Conservation (phyloP, 257 asterid genomes). For the Solanum bulbocastanum region DNA sequence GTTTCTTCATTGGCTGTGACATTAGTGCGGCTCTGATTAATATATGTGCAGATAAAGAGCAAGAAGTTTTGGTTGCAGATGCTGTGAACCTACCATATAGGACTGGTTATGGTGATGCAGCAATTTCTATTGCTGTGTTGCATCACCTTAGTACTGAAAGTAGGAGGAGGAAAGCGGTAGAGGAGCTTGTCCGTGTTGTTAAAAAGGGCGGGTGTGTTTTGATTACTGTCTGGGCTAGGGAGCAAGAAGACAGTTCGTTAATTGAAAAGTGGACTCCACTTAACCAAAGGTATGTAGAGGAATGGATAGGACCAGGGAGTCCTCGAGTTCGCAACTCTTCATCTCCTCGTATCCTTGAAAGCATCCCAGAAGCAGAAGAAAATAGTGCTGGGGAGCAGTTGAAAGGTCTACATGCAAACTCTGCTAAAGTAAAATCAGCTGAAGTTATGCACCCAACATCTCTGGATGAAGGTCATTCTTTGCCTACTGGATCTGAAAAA, state of each 20-base stretch:
- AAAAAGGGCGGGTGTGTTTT: slow-evolving; percentile 68
- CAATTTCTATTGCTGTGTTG: slow-evolving; percentile 90
- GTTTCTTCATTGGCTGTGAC: slow-evolving; percentile 79
- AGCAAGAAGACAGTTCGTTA: slow-evolving; percentile 74
- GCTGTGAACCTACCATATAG: slow-evolving; percentile 89
- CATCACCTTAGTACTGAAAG: slow-evolving; percentile 89
- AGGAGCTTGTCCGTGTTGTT: slow-evolving; percentile 74
- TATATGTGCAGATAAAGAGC: slow-evolving; percentile 72
- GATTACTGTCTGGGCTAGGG: slow-evolving; percentile 98
- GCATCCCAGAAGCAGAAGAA: slow-evolving; percentile 80
- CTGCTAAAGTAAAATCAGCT: slow-evolving; percentile 10
- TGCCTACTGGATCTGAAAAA: slow-evolving; percentile 11
- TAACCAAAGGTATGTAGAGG: slow-evolving; percentile 55
- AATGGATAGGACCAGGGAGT: slow-evolving; percentile 92
- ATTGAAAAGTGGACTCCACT: slow-evolving; percentile 92
- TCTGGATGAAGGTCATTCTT: slow-evolving; percentile 5
- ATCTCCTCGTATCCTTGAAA: slow-evolving; percentile 36
- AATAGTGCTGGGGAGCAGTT: slow-evolving; percentile 18
- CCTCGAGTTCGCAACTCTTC: slow-evolving; percentile 50
- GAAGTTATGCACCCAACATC: slow-evolving; percentile 6
- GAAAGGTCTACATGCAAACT: neutral
- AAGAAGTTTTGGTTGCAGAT: slow-evolving; percentile 91
- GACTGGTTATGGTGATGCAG: slow-evolving; percentile 81
- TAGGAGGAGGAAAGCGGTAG: slow-evolving; percentile 82
- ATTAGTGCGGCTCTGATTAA: slow-evolving; percentile 69